phyloP scores from a whole-genome alignment of 2,329 filamentous ascomycete species.

The Scedosporium boydii region DNA sequence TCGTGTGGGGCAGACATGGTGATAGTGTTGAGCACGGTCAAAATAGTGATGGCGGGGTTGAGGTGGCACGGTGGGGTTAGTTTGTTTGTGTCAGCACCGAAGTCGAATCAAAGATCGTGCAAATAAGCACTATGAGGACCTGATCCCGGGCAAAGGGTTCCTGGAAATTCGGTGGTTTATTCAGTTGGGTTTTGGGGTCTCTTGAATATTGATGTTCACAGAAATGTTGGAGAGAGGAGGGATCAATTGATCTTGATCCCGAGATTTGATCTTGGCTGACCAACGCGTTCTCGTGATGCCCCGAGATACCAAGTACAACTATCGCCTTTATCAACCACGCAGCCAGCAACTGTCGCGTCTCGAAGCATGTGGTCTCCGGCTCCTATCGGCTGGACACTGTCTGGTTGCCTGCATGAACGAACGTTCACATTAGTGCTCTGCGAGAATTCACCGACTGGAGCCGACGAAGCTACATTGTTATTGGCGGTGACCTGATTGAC shows the following conservation, averaged over 20 bases:
- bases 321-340: not conserved
- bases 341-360: not conserved
- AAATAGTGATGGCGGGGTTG: conserved; percentile 1
- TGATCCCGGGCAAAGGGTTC: too few relatives aligned
- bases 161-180: too few relatives aligned
- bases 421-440: not conserved
- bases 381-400: not conserved
- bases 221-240: not conserved
- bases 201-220: not conserved
- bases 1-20: conserved; percentile 14
- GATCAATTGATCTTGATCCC: not conserved
- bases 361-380: not conserved
- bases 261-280: not conserved
- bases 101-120: too few relatives aligned
- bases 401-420: not conserved
- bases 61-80: not conserved
- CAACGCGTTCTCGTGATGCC: not conserved
- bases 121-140: not conserved
- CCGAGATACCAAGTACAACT: not conserved
- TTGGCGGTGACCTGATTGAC: too few relatives aligned
- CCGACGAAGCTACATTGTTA: not conserved
- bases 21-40: not conserved
- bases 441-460: not conserved
- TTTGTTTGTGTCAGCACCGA: not conserved
- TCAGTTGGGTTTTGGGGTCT: too few relatives aligned